Conservation (phyloP, 2,329 filamentous ascomycete genomes). For the Nothophoma quercina region DNA sequence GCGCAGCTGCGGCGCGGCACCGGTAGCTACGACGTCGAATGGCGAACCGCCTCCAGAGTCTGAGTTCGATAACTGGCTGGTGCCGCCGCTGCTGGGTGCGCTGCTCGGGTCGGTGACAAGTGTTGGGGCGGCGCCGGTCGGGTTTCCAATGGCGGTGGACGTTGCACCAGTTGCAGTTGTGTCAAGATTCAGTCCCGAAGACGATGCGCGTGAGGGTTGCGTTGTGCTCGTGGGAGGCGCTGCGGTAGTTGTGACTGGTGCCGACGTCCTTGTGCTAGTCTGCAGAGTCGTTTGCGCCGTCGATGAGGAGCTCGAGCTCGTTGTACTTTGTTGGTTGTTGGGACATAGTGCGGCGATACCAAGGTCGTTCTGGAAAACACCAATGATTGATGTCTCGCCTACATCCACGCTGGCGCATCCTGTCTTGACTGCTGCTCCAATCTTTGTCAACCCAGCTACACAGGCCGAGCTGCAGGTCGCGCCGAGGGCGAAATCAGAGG, state of each 20-base stretch:
- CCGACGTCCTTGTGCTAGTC: slow-evolving; percentile 20
- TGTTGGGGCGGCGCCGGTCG: slow-evolving; percentile 12
- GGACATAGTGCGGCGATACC: slow-evolving; percentile 52
- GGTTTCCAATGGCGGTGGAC: slow-evolving; percentile 8
- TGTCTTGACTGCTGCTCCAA: slow-evolving; percentile 43
- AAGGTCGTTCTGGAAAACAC: slow-evolving; percentile 51
- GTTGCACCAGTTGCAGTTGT: slow-evolving; percentile 22
- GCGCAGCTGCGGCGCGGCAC: slow-evolving; percentile 25
- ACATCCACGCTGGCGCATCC: slow-evolving; percentile 47
- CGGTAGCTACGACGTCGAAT: slow-evolving; percentile 49
- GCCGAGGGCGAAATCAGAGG: slow-evolving; percentile 48
- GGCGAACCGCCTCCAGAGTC: slow-evolving; percentile 56
- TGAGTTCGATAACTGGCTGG: slow-evolving; percentile 43
- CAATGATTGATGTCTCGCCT: slow-evolving; percentile 51
- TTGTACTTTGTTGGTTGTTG: slow-evolving; percentile 37
- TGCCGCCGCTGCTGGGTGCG: slow-evolving; percentile 18
- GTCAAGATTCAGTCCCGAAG: slow-evolving; percentile 23
- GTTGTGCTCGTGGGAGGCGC: slow-evolving; percentile 4
- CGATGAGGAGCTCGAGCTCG: slow-evolving; percentile 16
- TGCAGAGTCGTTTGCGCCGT: slow-evolving; percentile 12
- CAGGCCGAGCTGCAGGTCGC: slow-evolving; percentile 49
- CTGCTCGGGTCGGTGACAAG: slow-evolving; percentile 13
- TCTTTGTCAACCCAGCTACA: slow-evolving; percentile 49
- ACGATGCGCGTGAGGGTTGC: slow-evolving; percentile 9
- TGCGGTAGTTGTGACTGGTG: slow-evolving; percentile 13